Percentiles rank a stretch among this genome's conserved stretches.
Evolutionary conservation across 2,329 filamentous ascomycete species (phyloP).

Genomic region (Pseudogymnoascus sp.): DNA sequence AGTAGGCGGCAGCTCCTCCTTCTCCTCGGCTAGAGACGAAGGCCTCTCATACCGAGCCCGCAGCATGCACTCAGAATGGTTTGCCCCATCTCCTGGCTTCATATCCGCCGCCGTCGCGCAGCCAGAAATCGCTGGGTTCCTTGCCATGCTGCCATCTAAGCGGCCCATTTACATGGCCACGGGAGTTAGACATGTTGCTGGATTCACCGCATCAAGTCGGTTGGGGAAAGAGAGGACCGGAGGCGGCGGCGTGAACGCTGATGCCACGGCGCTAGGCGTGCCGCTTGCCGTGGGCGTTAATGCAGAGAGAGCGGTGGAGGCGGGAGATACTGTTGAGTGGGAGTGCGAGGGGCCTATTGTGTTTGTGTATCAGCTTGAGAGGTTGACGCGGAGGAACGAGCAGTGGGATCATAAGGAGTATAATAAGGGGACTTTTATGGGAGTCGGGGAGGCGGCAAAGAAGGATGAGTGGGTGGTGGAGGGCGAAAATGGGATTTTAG

Average conservation of each 20-base stretch:
- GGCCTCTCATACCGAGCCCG: neutral
- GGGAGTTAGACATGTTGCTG: neutral
- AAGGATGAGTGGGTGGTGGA: neutral
- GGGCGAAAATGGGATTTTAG: neutral
- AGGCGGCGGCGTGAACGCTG: neutral
- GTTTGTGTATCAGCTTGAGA: neutral
- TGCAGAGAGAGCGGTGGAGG: neutral
- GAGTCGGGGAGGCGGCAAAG: neutral
- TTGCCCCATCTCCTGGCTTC: neutral
- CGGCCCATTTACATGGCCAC: neutral
- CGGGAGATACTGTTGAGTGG: neutral
- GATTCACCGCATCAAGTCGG: neutral
- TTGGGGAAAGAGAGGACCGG: neutral
- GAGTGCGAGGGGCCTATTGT: neutral
- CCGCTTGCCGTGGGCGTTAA: neutral
- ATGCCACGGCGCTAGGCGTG: neutral
- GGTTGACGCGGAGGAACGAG: neutral
- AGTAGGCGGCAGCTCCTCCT: neutral
- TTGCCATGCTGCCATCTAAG: neutral
- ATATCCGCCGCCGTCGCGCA: neutral
- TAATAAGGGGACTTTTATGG: neutral
- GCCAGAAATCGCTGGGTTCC: neutral
- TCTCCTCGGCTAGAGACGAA: neutral
- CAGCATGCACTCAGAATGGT: neutral
- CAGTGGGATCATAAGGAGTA: neutral